Evolutionary conservation across 208 protist genomes (phyloP).

Genomic region (Tritrichomonas foetus): DNA sequence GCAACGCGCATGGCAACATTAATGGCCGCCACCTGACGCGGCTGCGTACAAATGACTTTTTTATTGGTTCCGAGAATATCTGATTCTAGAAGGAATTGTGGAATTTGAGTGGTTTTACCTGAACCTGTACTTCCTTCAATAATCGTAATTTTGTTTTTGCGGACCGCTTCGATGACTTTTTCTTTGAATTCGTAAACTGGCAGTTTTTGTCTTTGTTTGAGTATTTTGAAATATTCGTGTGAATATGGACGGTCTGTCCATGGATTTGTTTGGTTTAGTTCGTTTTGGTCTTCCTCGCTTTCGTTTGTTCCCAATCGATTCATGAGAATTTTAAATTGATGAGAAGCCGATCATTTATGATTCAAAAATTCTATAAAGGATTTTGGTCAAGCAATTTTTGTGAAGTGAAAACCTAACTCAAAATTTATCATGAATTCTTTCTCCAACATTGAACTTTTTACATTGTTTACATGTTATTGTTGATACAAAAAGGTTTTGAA

Average conservation of each 20-base stretch:
- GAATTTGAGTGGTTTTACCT: constrained; percentile 70
- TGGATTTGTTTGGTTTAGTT: not conserved
- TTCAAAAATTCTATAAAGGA: too few relatives aligned
- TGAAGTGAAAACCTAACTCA: too few relatives aligned
- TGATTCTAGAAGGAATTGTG: constrained; percentile 58
- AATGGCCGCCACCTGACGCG: constrained; percentile 65
- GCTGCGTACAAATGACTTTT: constrained; percentile 64
- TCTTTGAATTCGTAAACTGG: constrained; percentile 67
- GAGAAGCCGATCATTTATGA: too few relatives aligned
- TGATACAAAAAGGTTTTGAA: too few relatives aligned
- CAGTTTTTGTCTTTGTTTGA: not conserved
- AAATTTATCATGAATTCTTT: too few relatives aligned
- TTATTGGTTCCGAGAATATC: not conserved
- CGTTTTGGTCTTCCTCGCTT: too few relatives aligned
- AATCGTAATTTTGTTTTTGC: constrained; percentile 58
- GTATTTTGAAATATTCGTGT: not conserved
- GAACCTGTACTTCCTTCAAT: constrained; percentile 66
- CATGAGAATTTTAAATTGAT: too few relatives aligned
- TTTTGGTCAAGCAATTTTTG: too few relatives aligned
- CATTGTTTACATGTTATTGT: too few relatives aligned
- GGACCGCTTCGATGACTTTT: constrained; percentile 64
- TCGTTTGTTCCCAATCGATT: too few relatives aligned
- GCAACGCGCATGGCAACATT: constrained; percentile 62
- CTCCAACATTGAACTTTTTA: too few relatives aligned
- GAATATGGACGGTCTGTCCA: not conserved